Conservation (phyloP, 2,329 filamentous ascomycete genomes). For the Tolypocladium amazonense region DNA sequence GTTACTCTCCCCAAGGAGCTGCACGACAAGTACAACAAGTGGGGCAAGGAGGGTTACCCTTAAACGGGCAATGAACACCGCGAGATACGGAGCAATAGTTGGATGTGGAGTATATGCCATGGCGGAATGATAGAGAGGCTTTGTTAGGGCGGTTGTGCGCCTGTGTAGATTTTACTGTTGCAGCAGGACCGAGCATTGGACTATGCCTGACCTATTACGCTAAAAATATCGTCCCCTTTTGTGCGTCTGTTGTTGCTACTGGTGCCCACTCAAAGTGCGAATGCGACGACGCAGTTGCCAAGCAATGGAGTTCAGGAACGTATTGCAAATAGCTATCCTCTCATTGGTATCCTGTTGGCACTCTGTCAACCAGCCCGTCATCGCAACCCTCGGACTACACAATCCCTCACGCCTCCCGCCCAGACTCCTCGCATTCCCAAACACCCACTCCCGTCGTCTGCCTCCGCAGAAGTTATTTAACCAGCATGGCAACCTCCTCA, state of each 20-base stretch:
- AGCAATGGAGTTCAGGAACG: not conserved
- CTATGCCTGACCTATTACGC: slow-evolving; percentile 12
- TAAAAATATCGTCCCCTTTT: slow-evolving; percentile 1
- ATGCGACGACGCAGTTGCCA: too few relatives aligned
- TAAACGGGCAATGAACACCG: slow-evolving; percentile 21
- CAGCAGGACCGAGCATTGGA: slow-evolving; percentile 9
- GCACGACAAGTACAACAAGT: slow-evolving; percentile 99
- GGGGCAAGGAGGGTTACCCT: slow-evolving; percentile 89
- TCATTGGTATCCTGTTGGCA: not conserved
- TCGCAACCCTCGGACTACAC: not conserved
- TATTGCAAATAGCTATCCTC: not conserved
- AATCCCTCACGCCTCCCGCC: not conserved
- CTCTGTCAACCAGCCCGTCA: not conserved
- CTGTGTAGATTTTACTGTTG: not conserved
- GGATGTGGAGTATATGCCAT: not conserved
- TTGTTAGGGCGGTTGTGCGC: not conserved
- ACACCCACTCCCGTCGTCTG: not conserved
- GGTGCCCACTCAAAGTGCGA: not conserved
- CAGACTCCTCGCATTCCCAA: not conserved
- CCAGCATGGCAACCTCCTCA: slow-evolving; percentile 38
- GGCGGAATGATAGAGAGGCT: not conserved
- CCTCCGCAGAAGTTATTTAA: not conserved
- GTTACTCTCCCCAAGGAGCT: slow-evolving; percentile 87
- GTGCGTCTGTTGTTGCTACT: not conserved
- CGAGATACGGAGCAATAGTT: not conserved